phyloP scores from a whole-genome alignment of 768 basidiomycete species.

The Lentinula guzmanii region DNA sequence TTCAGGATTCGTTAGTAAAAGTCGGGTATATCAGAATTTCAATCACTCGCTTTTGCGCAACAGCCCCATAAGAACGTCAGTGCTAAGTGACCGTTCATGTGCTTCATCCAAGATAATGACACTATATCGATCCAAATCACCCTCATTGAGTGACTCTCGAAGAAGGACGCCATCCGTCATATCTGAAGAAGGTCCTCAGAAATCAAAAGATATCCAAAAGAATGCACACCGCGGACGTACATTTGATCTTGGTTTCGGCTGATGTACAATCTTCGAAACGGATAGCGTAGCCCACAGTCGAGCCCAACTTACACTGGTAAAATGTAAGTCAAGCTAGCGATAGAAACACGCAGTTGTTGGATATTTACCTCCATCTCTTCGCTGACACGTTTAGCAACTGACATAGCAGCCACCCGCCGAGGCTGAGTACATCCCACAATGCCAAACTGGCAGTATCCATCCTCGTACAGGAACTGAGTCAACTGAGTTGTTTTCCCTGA shows the following conservation, averaged over 20 bases:
- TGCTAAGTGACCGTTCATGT: conserved; percentile 95
- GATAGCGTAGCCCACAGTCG: conserved; percentile 93
- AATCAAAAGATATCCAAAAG: neutral
- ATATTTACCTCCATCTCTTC: conserved; percentile 92
- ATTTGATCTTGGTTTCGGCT: conserved; percentile 93
- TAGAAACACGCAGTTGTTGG: neutral
- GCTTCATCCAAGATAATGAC: conserved; percentile 99
- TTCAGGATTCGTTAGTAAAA: conserved; percentile 19
- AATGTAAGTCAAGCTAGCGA: conserved; percentile 5
- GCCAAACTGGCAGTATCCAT: conserved; percentile 87
- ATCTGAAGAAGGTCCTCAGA: conserved; percentile 38
- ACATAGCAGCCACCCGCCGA: conserved; percentile 98
- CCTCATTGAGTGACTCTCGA: conserved; percentile 97
- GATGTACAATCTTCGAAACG: conserved; percentile 98
- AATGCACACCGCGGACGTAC: conserved; percentile 35
- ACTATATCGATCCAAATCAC: conserved; percentile 95
- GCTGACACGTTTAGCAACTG: conserved; percentile 98
- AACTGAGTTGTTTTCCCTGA: conserved; percentile 98
- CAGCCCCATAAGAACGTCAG: conserved; percentile 97
- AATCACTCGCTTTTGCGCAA: conserved; percentile 74
- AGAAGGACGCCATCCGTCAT: conserved; percentile 99
- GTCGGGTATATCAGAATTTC: neutral
- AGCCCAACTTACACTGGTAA: conserved; percentile 77
- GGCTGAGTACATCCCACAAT: conserved; percentile 97
- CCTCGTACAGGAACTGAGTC: conserved; percentile 93